Base-by-base conservation (phyloP, 495 filamentous ascomycete species). In the Achaetomiella virescens region DNA sequence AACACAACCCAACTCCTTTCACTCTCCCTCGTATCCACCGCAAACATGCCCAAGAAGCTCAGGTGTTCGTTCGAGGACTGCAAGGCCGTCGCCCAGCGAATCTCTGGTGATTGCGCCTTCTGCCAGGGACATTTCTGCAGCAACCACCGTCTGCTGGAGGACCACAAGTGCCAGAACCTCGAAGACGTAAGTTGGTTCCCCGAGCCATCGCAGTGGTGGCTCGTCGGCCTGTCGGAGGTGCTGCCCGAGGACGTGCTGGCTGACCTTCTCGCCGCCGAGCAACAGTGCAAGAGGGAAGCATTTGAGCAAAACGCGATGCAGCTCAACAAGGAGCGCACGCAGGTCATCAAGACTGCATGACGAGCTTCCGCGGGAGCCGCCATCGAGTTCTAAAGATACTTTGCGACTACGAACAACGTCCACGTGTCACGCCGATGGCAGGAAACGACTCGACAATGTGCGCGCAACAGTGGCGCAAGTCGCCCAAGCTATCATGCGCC, bases 101-200 rank as follows among this genome's bases (percentile, higher is more conserved):
- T 97, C 66, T 88, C 96, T 41, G 95, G 95, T 10, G 93, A 97
- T 73, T 98, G 93, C 76, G 86, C 83, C 50, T 97, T 97, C 74
- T 98, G 93, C 78, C 75, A 84, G 48, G 91, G 91, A 15, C 87
- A 93, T 70, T 97, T 87, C 76, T 98, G 93, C 75, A 89, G 86
- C 49, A 91, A 89, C 76, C 93, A 98, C 75, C 79, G 93, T 15
- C 82, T 97, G 71, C 71, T 97, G 45, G 93, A 98, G 73, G 86
- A 89, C 57, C 93, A 98, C 75, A 86, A 88, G 68, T 98, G 93
- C 74, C 82, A 78, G 55, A 91, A 91, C n/a, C 75, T 98, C 57
- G 95, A 97, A 74, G 86, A 96, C 73, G 81, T 84, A 74, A 76
- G 81, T 78, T 29, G 48, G 3, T 24, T 17, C 11, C 56, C 36